Evolutionary conservation across 306 rosid species (phyloP).

Genomic region (Acacia crassicarpa): DNA sequence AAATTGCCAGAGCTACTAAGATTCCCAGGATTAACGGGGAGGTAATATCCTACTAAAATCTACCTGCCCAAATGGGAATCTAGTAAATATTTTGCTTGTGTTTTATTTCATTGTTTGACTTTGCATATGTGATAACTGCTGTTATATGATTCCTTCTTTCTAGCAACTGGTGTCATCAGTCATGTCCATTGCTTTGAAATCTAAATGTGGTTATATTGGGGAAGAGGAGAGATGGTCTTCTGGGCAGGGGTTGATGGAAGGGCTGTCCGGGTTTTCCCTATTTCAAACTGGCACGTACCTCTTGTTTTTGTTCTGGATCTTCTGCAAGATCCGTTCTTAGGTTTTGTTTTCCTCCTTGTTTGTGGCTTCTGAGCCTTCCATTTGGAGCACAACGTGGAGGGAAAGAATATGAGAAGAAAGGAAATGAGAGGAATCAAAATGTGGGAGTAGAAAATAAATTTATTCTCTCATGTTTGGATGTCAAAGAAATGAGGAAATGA

Average conservation of each 20-base stretch:
- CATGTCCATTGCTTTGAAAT: slow-evolving; percentile 1
- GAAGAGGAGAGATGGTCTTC: neutral
- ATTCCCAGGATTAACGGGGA: slow-evolving; percentile 82
- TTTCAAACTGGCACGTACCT: neutral
- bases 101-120: slow-evolving; percentile 19
- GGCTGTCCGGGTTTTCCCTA: slow-evolving; percentile 2
- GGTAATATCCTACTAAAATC: slow-evolving; percentile 45
- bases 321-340: neutral
- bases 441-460: neutral
- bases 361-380: neutral
- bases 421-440: neutral
- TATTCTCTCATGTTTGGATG: neutral
- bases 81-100: neutral
- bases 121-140: slow-evolving; percentile 7
- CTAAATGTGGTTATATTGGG: neutral
- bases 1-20: slow-evolving; percentile 83
- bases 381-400: neutral
- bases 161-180: slow-evolving; percentile 5
- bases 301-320: neutral
- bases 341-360: neutral
- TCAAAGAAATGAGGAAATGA: neutral
- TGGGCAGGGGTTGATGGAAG: neutral
- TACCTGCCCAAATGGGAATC: neutral
- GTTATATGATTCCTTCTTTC: slow-evolving; percentile 1
- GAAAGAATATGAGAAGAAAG: neutral